These are phyloP conservation scores for Agastache rugosa DNA, from an alignment of 257 asterid species.

Conservation along the genomic window DNA sequence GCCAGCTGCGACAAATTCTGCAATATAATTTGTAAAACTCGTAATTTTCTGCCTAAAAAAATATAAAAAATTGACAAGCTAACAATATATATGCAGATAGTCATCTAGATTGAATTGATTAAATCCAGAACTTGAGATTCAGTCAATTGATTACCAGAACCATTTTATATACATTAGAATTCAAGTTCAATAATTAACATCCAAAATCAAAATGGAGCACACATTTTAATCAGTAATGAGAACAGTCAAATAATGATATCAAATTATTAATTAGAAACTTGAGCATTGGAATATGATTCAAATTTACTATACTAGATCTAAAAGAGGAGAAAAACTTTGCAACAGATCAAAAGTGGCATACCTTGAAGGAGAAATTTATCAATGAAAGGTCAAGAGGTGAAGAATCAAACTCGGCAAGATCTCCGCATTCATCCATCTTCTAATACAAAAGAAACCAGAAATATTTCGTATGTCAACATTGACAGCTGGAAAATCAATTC, in stretches of 20 bases:
- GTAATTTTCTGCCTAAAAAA: too few species aligned
- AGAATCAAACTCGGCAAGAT: conserved; percentile 74
- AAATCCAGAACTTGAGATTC: too few species aligned
- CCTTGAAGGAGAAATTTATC: conserved; percentile 95
- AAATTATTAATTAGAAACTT: conserved; percentile 16
- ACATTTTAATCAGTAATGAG: background rate
- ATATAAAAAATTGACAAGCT: background rate
- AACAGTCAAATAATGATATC: background rate
- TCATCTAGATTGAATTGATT: background rate
- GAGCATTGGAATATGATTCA: conserved; percentile 8
- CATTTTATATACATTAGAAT: background rate
- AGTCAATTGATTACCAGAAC: background rate
- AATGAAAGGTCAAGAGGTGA: conserved; percentile 80
- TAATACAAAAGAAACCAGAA: conserved; percentile 46
- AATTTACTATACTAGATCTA: conserved; percentile 1
- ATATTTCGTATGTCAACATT: conserved; percentile 25
- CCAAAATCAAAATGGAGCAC: background rate
- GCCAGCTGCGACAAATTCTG: conserved; percentile 97
- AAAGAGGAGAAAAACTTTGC: background rate
- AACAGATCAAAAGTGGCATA: conserved; percentile 33
- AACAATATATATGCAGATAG: background rate
- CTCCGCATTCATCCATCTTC: conserved; percentile 87
- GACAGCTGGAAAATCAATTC: conserved; percentile 12
- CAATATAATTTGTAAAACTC: conserved; percentile 10
- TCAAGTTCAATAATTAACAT: background rate